These are phyloP conservation scores for Talaromyces islandicus DNA, from an alignment of 2,329 filamentous ascomycete genomes.

Conservation along the genomic window DNA sequence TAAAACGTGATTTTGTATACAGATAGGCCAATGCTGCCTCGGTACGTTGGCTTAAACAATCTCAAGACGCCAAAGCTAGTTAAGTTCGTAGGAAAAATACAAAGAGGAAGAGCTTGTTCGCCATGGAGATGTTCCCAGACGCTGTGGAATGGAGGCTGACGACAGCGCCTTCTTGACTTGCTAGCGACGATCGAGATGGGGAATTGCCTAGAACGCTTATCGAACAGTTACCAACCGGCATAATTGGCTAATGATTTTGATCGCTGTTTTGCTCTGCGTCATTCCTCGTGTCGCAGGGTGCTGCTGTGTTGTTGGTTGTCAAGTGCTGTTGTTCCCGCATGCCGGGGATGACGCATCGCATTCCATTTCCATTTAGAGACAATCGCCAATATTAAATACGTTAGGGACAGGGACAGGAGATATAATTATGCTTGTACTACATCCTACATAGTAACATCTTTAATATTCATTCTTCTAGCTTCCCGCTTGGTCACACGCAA, in stretches of 20 bases:
- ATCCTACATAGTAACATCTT: too few relatives aligned
- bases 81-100: not conserved
- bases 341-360: not conserved
- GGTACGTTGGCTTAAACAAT: not conserved
- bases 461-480: too few relatives aligned
- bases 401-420: too few relatives aligned
- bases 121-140: not conserved
- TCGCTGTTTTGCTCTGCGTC: not conserved
- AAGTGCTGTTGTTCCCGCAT: not conserved
- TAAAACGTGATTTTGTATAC: not conserved
- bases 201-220: not conserved
- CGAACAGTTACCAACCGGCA: not conserved
- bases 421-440: too few relatives aligned
- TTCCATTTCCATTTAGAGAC: not conserved
- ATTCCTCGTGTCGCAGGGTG: not conserved
- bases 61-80: too few relatives aligned
- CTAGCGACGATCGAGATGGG: not conserved
- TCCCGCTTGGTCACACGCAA: not conserved
- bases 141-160: not conserved
- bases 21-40: not conserved
- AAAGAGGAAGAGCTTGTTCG: not conserved
- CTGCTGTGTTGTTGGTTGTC: not conserved
- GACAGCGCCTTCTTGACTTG: not conserved
- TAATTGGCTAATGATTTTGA: not conserved
- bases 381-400: too few relatives aligned